Evolutionary conservation across 2,329 filamentous ascomycete genomes (phyloP).

Genomic region (Colletotrichum tropicicola): DNA sequence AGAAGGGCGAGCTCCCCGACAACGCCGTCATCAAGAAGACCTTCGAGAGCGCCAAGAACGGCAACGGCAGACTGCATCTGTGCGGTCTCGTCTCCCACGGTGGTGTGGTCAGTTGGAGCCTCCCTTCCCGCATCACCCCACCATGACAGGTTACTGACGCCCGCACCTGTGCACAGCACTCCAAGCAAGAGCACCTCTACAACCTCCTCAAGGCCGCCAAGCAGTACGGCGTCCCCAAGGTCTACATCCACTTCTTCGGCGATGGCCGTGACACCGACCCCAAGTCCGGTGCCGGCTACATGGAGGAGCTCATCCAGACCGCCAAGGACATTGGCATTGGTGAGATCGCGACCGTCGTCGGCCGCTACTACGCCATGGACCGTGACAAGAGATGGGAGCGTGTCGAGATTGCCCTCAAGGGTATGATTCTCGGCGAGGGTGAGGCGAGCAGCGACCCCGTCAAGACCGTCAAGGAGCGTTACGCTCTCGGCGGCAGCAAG

Average conservation of each 20-base stretch:
- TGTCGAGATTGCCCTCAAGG: constrained; percentile 89
- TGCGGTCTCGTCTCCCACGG: constrained; percentile 94
- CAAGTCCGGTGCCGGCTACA: constrained; percentile 88
- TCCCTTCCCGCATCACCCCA: neutral
- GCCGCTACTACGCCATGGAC: constrained; percentile 99
- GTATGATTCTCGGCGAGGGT: constrained; percentile 85
- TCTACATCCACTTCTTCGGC: constrained; percentile 99
- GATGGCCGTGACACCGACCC: constrained; percentile 98
- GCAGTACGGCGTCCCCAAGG: constrained; percentile 84
- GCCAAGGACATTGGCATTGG: constrained; percentile 86
- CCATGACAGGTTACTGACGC: neutral
- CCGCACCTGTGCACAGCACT: constrained; percentile 64
- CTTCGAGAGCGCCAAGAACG: constrained; percentile 82
- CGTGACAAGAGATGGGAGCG: constrained; percentile 99
- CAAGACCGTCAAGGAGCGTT: constrained; percentile 85
- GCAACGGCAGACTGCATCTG: constrained; percentile 92
- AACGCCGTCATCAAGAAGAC: constrained; percentile 80
- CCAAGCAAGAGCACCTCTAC: constrained; percentile 93
- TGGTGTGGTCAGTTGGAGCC: constrained; percentile 72
- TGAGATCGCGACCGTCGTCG: constrained; percentile 91
- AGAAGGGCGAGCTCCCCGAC: constrained; percentile 81
- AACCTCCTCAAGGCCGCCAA: constrained; percentile 90
- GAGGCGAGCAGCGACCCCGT: constrained; percentile 87
- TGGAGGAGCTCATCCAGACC: constrained; percentile 85
- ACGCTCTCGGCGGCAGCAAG: constrained; percentile 71